Percentiles rank a stretch among this genome's conserved stretches.
These are phyloP conservation scores for Penicillium simplicissimum DNA, from an alignment of 495 filamentous ascomycete species.

Conservation along the genomic window DNA sequence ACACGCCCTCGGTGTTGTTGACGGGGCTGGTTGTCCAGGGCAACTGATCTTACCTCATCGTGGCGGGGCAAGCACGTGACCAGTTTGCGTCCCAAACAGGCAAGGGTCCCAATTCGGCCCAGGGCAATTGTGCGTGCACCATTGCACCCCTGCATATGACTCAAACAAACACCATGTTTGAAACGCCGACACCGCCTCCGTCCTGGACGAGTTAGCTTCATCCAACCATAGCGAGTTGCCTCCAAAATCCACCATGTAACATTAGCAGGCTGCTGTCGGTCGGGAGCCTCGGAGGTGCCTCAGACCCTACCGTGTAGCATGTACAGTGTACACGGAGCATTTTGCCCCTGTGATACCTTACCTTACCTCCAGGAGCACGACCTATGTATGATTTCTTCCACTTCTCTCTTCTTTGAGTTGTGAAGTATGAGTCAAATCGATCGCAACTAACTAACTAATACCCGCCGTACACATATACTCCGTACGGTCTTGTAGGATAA, in stretches of 20 bases:
- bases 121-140: neutral
- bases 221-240: neutral
- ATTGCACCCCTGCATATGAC: neutral
- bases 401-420: neutral
- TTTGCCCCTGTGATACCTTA: neutral
- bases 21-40: constrained; percentile 23
- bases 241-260: constrained; percentile 1
- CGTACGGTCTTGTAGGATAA: neutral
- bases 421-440: neutral
- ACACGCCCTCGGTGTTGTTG: constrained; percentile 10
- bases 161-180: neutral
- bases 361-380: neutral
- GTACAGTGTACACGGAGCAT: neutral
- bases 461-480: too few species aligned
- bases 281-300: neutral
- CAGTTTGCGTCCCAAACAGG: neutral
- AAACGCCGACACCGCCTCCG: neutral
- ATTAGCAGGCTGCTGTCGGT: neutral
- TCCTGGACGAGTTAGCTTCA: neutral
- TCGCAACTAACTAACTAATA: too few species aligned
- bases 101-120: neutral
- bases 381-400: neutral
- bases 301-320: neutral
- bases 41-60: constrained; percentile 24
- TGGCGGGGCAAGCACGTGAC: constrained; percentile 12